A percentile compares a stretch with the other conserved stretches of the same genome.
These are phyloP conservation scores for Talaromyces sp. DNA, from an alignment of 2,329 filamentous ascomycete genomes.

Conservation along the genomic window DNA sequence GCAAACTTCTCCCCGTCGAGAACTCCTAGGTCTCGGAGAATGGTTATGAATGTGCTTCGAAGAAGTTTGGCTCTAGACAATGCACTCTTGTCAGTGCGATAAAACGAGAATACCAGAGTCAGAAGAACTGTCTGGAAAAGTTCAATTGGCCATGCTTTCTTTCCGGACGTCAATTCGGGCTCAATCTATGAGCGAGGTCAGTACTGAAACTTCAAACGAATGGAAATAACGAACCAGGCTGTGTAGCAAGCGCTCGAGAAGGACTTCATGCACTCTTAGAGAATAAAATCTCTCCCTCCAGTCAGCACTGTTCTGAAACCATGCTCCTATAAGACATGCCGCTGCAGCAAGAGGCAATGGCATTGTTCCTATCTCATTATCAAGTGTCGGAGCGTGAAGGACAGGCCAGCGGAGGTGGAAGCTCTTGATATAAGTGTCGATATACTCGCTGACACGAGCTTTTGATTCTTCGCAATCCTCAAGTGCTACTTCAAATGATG, in stretches of 20 bases:
- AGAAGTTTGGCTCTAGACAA: conserved; percentile 14
- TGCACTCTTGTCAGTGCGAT: conserved; percentile 12
- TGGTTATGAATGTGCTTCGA: conserved; percentile 11
- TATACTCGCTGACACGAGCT: not conserved
- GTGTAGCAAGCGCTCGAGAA: conserved; percentile 10
- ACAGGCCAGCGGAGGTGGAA: conserved; percentile 14
- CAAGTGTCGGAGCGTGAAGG: conserved; percentile 6
- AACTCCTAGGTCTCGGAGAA: conserved; percentile 10
- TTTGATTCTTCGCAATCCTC: not conserved
- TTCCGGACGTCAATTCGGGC: not conserved
- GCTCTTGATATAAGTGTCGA: conserved; percentile 6
- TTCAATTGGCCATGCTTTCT: conserved; percentile 10
- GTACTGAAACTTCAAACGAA: not conserved
- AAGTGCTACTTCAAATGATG: conserved; percentile 3
- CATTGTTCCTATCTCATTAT: not conserved
- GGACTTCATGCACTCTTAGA: conserved; percentile 3
- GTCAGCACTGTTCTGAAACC: conserved; percentile 1
- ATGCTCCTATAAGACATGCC: conserved; percentile 13
- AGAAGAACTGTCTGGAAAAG: conserved; percentile 3
- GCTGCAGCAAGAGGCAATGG: conserved; percentile 10
- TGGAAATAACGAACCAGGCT: not conserved
- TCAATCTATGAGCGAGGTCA: conserved; percentile 3
- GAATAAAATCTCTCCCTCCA: conserved; percentile 11
- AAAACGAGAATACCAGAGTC: conserved; percentile 9
- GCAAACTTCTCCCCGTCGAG: conserved; percentile 1